Evolutionary conservation across 495 filamentous ascomycete species (phyloP).

Genomic region (Clavariopsis aquatica): DNA sequence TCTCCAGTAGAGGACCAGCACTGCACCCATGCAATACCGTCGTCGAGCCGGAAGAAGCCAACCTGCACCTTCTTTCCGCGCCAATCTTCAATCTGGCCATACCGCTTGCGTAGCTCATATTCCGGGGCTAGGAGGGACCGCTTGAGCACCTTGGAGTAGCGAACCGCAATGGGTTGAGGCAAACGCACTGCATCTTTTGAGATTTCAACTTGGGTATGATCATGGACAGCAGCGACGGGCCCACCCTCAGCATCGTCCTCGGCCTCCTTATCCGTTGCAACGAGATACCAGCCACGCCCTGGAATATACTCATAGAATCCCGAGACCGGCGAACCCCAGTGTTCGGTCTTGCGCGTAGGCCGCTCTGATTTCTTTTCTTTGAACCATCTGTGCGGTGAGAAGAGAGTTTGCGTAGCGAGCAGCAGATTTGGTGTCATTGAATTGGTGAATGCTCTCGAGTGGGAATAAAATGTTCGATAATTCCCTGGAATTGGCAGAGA

Average conservation of each 20-base stretch:
- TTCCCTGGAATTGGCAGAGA: too few species aligned
- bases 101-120: constrained; percentile 38
- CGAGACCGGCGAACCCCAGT: constrained; percentile 38
- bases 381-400: constrained; percentile 42
- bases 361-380: constrained; percentile 18
- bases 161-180: constrained; percentile 29
- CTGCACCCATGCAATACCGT: constrained; percentile 38
- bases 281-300: constrained; percentile 42
- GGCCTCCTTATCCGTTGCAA: constrained; percentile 27
- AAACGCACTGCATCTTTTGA: constrained; percentile 13
- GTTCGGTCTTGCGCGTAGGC: constrained; percentile 36
- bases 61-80: constrained; percentile 4
- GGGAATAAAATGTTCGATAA: background rate
- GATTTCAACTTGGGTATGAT: background rate
- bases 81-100: constrained; percentile 23
- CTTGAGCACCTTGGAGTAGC: constrained; percentile 39
- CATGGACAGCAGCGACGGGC: background rate
- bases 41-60: constrained; percentile 42
- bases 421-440: constrained; percentile 43
- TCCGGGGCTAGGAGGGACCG: constrained; percentile 36
- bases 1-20: constrained; percentile 40
- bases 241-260: background rate
- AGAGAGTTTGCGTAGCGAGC: constrained; percentile 37
- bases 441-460: background rate
- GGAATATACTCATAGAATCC: constrained; percentile 42